These are phyloP conservation scores for Acorus calamus DNA, from an alignment of 106 monocot genomes.

Conservation along the genomic window DNA sequence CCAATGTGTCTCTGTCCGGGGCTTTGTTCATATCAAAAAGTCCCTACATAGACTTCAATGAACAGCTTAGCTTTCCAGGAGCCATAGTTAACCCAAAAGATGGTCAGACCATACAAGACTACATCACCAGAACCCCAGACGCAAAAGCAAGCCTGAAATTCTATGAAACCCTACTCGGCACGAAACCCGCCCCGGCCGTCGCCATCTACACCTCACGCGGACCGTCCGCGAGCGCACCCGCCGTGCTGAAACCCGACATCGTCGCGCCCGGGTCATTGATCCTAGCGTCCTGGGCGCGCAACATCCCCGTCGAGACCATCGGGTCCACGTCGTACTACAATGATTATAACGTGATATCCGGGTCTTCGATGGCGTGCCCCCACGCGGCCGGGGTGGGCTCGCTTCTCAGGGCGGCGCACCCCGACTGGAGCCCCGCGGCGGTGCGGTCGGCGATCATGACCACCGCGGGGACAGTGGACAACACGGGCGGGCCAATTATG, in stretches of 20 bases:
- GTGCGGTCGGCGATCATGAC: constrained; percentile 82
- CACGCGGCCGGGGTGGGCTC: constrained; percentile 53
- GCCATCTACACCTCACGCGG: constrained; percentile 48
- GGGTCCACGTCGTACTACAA: constrained; percentile 2
- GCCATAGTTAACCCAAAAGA: background rate
- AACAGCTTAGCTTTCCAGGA: too few relatives aligned
- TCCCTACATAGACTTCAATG: too few relatives aligned
- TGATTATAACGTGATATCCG: constrained; percentile 28
- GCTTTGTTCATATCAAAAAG: too few relatives aligned
- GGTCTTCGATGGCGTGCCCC: constrained; percentile 69
- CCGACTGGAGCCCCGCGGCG: constrained; percentile 52
- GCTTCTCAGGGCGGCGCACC: constrained; percentile 37
- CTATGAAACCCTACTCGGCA: constrained; percentile 29
- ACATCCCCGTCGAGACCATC: background rate
- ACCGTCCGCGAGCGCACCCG: constrained; percentile 31
- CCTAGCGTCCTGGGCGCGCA: constrained; percentile 37
- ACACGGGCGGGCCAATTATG: constrained; percentile 23
- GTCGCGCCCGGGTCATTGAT: constrained; percentile 46
- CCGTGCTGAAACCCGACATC: constrained; percentile 60
- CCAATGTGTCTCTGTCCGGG: too few relatives aligned
- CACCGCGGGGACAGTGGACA: constrained; percentile 37
- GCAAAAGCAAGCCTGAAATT: constrained; percentile 32
- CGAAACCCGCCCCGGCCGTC: constrained; percentile 38
- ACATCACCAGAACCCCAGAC: constrained; percentile 7
- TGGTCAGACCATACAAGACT: constrained; percentile 6